A percentile compares a stretch with the other conserved stretches of the same genome.
phyloP scores from a whole-genome alignment of 805 yeast species.

The Teunomyces gatunensis region DNA sequence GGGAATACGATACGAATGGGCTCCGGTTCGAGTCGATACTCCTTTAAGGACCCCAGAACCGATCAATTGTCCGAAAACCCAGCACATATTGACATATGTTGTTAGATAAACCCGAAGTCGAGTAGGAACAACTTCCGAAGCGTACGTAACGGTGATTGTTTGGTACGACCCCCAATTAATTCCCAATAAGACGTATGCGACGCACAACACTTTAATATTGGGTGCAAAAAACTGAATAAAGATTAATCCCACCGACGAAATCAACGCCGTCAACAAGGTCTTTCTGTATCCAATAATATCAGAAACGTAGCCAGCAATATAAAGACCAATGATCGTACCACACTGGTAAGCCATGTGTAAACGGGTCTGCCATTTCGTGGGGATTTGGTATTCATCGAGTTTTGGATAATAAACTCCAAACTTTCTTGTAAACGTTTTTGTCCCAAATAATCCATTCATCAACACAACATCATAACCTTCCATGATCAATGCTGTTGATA shows the following conservation, averaged over 20 bases:
- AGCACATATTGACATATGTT: slow-evolving; percentile 49
- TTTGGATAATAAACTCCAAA: slow-evolving; percentile 31
- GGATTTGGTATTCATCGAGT: slow-evolving; percentile 27
- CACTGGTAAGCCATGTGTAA: slow-evolving; percentile 30
- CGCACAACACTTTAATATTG: slow-evolving; percentile 33
- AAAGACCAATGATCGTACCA: slow-evolving; percentile 44
- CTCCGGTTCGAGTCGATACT: slow-evolving; percentile 23
- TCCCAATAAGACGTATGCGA: slow-evolving; percentile 45
- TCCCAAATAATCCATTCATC: slow-evolving; percentile 35
- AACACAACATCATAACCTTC: slow-evolving; percentile 44
- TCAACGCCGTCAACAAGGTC: slow-evolving; percentile 31
- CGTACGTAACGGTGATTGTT: slow-evolving; percentile 50
- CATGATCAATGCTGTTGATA: slow-evolving; percentile 40
- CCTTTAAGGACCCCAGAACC: slow-evolving; percentile 51
- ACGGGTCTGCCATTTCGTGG: slow-evolving; percentile 43
- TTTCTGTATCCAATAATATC: slow-evolving; percentile 47
- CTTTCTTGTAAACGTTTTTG: slow-evolving; percentile 33
- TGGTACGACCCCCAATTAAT: slow-evolving; percentile 56
- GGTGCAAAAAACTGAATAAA: slow-evolving; percentile 49
- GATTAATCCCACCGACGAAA: slow-evolving; percentile 34
- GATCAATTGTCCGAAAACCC: slow-evolving; percentile 57
- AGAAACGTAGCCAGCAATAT: slow-evolving; percentile 41
- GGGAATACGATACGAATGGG: slow-evolving; percentile 43
- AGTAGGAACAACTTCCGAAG: slow-evolving; percentile 56
- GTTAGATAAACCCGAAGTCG: slow-evolving; percentile 50